These are phyloP conservation scores for Lasiodiplodia theobromae DNA, from an alignment of 2,329 filamentous ascomycete genomes.

Conservation along the genomic window DNA sequence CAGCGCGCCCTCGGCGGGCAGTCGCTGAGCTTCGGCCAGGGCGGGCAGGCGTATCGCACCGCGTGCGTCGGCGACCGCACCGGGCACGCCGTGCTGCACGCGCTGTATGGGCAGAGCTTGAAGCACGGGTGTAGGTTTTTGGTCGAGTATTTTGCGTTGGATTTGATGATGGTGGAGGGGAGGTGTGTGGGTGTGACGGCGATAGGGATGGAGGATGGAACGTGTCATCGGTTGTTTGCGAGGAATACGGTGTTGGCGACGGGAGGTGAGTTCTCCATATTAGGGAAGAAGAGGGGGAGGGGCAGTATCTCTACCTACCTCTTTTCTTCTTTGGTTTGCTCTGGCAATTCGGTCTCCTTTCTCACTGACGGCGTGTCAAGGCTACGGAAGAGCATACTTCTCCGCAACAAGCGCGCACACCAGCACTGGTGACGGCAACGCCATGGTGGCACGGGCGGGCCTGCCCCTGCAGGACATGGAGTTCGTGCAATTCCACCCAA, in stretches of 20 bases:
- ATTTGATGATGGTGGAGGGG: slow-evolving; percentile 58
- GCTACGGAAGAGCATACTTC: slow-evolving; percentile 60
- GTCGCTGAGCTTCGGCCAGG: slow-evolving; percentile 55
- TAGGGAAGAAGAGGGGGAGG: not conserved
- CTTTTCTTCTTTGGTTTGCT: not conserved
- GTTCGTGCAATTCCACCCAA: slow-evolving; percentile 60
- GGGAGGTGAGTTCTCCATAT: slow-evolving; percentile 42
- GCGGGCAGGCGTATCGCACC: slow-evolving; percentile 58
- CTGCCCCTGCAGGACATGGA: slow-evolving; percentile 60
- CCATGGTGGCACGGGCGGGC: slow-evolving; percentile 58
- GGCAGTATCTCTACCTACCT: not conserved
- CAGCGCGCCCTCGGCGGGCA: slow-evolving; percentile 59
- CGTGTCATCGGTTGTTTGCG: slow-evolving; percentile 56
- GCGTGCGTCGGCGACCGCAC: slow-evolving; percentile 57
- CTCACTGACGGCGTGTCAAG: slow-evolving; percentile 30
- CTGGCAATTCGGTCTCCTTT: not conserved
- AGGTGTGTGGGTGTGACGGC: slow-evolving; percentile 56
- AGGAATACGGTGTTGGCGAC: slow-evolving; percentile 58
- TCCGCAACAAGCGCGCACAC: slow-evolving; percentile 59
- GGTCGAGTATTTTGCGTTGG: slow-evolving; percentile 59
- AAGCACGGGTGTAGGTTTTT: slow-evolving; percentile 59
- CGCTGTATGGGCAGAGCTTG: slow-evolving; percentile 58
- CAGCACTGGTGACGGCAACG: slow-evolving; percentile 58
- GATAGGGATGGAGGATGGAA: slow-evolving; percentile 59
- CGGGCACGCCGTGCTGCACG: slow-evolving; percentile 60